Percentiles rank a stretch among this genome's conserved stretches.
These are phyloP conservation scores for Herpetomonas muscarum DNA, from an alignment of 208 protist genomes.

Conservation along the genomic window DNA sequence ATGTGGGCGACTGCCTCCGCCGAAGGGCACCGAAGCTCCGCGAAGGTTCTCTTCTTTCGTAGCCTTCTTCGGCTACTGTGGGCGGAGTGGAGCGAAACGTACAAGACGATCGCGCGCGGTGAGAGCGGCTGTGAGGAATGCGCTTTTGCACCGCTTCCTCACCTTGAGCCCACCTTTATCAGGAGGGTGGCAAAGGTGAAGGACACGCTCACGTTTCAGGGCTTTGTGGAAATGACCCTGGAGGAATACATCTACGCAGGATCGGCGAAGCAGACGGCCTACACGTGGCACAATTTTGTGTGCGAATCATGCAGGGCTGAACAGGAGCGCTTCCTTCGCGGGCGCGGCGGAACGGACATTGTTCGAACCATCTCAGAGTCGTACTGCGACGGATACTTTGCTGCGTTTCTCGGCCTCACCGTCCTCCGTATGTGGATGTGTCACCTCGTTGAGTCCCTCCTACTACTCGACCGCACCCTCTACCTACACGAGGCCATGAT, in stretches of 20 bases:
- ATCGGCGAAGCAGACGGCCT: slow-evolving; percentile 23
- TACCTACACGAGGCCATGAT: slow-evolving; percentile 57
- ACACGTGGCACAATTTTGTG: slow-evolving; percentile 33
- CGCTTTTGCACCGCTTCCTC: slow-evolving; percentile 35
- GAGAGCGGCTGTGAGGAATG: slow-evolving; percentile 17
- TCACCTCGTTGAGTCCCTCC: slow-evolving; percentile 71
- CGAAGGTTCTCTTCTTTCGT: slow-evolving; percentile 72
- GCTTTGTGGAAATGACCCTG: slow-evolving; percentile 39
- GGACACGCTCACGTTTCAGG: slow-evolving; percentile 44
- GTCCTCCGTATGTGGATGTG: slow-evolving; percentile 90
- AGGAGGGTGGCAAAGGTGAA: slow-evolving; percentile 59
- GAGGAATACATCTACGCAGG: slow-evolving; percentile 51
- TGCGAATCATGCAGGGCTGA: slow-evolving; percentile 38
- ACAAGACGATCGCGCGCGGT: slow-evolving; percentile 6
- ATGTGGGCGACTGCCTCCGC: slow-evolving; percentile 65
- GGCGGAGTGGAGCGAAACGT: slow-evolving; percentile 22
- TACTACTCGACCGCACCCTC: slow-evolving; percentile 75
- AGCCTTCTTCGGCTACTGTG: slow-evolving; percentile 71
- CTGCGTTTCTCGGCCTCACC: slow-evolving; percentile 69
- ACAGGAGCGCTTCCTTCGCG: slow-evolving; percentile 34
- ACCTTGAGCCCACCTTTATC: slow-evolving; percentile 77
- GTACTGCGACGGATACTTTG: slow-evolving; percentile 48
- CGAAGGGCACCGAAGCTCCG: slow-evolving; percentile 65
- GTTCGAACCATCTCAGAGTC: slow-evolving; percentile 19
- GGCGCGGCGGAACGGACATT: slow-evolving; percentile 9